Base-by-base conservation (phyloP, 768 basidiomycete genomes). In the Suillus discolor region DNA sequence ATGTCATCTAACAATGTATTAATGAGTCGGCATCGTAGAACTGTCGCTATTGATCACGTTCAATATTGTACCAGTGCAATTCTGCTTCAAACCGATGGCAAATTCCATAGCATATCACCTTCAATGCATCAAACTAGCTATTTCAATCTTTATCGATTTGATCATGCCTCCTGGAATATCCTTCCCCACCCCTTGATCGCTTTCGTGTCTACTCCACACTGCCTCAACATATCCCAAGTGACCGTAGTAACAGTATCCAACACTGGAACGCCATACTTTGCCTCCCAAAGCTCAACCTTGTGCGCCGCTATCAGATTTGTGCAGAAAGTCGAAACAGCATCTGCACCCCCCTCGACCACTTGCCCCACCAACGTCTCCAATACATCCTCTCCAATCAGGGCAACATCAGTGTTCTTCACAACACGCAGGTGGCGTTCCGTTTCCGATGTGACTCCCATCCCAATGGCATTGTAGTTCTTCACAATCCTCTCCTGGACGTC, bases 201-300 rank as follows among this genome's bases (percentile, higher is more conserved):
- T 55, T 55, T 55, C 34, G 54, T 55, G 13, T 55, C 54, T 55
- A 55, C 54, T 20, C 31, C 54, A 55, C 54, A 55, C 54, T 55
- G 54, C 54, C 6, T 55, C 54, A 55, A 36, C 54, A 55, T 55
- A 55, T 55, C 54, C 54, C 54, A 55, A n/a, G 54, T 55, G 34
- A 55, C 54, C 12, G 54, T 55, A 13, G 54, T 55, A n/a, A 55
- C 54, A 34, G 54, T 55, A 55, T 55, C 54, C 12, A 55, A 13
- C 54, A 55, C 54, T 13, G 54, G 54, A 55, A 55, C 54, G 6
- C 54, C 54, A n/a, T 36, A 55, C 20, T 55, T 55, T 36, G 54
- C 31, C 54, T 55, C 54, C 54, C 54, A 55, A 36, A 36, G 20
- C 34, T 55, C 54, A 20, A 55, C 54, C 20, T 55, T 55, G 12